phyloP scores from a whole-genome alignment of 2,329 filamentous ascomycete species.

The Laburnicola sp. region DNA sequence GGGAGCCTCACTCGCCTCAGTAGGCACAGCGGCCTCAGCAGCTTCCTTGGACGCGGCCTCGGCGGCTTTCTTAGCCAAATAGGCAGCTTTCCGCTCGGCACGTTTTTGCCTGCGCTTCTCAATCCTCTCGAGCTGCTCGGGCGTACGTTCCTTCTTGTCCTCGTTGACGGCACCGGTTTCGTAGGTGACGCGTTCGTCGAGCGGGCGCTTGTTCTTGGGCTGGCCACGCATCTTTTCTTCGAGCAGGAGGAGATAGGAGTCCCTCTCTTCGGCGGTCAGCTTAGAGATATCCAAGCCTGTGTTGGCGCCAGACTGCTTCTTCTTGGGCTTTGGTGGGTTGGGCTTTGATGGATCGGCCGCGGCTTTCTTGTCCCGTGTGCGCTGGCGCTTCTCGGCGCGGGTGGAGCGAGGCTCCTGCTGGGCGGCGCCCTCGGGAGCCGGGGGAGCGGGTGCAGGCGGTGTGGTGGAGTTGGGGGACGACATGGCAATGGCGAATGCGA shows the following conservation, averaged over 20 bases:
- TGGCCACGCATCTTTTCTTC: conserved; percentile 2
- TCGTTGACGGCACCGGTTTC: too few relatives aligned
- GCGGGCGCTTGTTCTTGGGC: neutral
- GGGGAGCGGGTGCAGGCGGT: too few relatives aligned
- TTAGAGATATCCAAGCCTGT: neutral
- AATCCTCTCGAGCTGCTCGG: conserved; percentile 14
- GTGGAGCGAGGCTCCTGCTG: conserved; percentile 9
- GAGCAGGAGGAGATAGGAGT: neutral
- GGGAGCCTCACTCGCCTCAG: too few relatives aligned
- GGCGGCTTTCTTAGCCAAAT: conserved; percentile 10
- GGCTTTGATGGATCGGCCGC: neutral
- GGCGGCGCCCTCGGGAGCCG: too few relatives aligned
- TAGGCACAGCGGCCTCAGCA: neutral
- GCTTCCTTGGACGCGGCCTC: neutral
- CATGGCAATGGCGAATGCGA: too few relatives aligned
- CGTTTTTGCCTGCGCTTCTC: conserved; percentile 11
- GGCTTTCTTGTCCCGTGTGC: conserved; percentile 9
- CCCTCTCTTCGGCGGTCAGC: neutral
- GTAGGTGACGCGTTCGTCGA: conserved; percentile 6
- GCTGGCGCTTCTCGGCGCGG: conserved; percentile 15
- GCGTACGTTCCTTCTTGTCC: conserved; percentile 7
- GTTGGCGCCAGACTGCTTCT: neutral
- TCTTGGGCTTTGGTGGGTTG: neutral
- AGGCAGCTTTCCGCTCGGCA: conserved; percentile 8
- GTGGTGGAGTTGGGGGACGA: too few relatives aligned